Conservation (phyloP, 192 early-diverging fungal genomes). For the Chytriomyces sp. region DNA sequence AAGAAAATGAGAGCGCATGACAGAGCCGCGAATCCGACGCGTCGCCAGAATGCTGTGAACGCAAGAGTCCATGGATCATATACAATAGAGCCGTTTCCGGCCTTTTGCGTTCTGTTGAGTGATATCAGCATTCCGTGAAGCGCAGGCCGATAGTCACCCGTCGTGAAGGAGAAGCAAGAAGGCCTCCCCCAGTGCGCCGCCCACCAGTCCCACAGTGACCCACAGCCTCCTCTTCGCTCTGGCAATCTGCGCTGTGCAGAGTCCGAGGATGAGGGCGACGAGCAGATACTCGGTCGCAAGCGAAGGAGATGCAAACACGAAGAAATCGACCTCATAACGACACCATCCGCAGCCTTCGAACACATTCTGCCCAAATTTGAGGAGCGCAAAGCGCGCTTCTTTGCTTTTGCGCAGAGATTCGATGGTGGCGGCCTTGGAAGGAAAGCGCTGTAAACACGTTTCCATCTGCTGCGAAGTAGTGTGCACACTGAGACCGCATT, state of each 20-base stretch:
- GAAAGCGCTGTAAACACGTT: not conserved
- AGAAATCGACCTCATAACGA: not conserved
- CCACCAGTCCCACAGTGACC: not conserved
- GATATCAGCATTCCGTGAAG: not conserved
- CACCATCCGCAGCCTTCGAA: not conserved
- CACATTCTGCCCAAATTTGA: not conserved
- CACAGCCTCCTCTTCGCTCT: not conserved
- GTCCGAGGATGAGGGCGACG: not conserved
- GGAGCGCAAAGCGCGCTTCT: not conserved
- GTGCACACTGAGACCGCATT: not conserved
- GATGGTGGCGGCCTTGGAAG: not conserved
- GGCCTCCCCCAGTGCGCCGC: not conserved
- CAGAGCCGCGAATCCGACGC: not conserved
- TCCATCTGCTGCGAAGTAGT: not conserved
- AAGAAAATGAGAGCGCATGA: not conserved
- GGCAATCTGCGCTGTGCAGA: not conserved
- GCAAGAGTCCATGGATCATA: not conserved
- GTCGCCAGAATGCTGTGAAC: not conserved
- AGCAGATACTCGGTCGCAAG: not conserved
- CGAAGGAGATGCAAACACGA: not conserved
- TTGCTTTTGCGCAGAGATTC: not conserved
- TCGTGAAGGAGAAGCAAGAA: not conserved
- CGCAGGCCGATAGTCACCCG: no score
- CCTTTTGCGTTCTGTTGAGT: no score
- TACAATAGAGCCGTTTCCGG: not conserved